These are phyloP conservation scores for Gossypioides kirkii DNA, from an alignment of 345 rosid species.

Conservation along the genomic window DNA sequence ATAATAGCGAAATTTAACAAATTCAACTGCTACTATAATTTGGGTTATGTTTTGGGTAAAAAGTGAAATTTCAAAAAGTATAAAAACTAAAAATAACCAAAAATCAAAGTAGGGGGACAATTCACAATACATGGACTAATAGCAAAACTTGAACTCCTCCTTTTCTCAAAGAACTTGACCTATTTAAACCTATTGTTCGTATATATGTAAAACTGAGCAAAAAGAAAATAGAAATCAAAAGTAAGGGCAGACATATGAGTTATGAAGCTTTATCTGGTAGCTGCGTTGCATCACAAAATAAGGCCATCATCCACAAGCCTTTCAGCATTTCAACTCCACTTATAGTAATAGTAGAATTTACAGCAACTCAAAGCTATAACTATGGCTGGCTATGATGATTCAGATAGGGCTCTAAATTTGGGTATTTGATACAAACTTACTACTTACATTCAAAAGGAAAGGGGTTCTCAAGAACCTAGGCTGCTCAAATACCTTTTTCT, in stretches of 20 bases:
- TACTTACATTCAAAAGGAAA: not conserved
- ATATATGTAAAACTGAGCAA: not conserved
- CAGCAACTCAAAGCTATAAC: not conserved
- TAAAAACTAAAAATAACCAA: too few species aligned
- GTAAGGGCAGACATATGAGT: not conserved
- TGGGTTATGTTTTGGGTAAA: too few species aligned
- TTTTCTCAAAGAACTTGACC: too few species aligned
- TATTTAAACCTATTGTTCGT: too few species aligned
- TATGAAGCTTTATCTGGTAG: not conserved
- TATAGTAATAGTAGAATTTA: not conserved
- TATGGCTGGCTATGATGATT: not conserved
- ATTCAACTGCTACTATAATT: too few species aligned
- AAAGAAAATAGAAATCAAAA: not conserved
- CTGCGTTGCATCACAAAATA: conserved; percentile 5
- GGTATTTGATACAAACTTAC: not conserved
- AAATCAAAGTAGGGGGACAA: too few species aligned
- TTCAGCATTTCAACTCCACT: not conserved
- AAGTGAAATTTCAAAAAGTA: too few species aligned
- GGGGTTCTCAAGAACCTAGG: not conserved
- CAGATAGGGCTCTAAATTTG: not conserved
- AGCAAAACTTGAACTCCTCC: too few species aligned
- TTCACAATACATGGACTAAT: too few species aligned
- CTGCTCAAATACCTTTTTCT: not conserved
- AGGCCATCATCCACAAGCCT: not conserved
- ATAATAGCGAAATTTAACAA: too few species aligned